phyloP scores from a whole-genome alignment of 371 early-diverging fungal species.

The Saksenaea oblongispora region DNA sequence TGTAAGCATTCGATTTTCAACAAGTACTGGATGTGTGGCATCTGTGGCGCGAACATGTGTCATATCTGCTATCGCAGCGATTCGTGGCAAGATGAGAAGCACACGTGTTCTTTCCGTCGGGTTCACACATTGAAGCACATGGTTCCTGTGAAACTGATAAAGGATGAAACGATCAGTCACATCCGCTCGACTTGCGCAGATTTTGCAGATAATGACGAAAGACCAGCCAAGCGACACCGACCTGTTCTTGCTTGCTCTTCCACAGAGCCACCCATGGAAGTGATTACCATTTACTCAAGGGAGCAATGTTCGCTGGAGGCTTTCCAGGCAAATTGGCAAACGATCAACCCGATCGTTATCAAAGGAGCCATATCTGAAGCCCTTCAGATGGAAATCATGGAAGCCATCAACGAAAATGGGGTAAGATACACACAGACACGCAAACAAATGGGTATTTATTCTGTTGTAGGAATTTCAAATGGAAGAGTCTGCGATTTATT shows the following conservation, averaged over 20 bases:
- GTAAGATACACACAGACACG: background rate
- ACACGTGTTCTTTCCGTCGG: background rate
- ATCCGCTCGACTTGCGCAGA: background rate
- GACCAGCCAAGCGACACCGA: background rate
- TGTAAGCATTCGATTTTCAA: slow-evolving; percentile 29
- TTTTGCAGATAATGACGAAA: background rate
- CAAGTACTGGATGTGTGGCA: background rate
- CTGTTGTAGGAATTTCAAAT: background rate
- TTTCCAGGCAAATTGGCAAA: background rate
- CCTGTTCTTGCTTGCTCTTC: background rate
- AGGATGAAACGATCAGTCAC: background rate
- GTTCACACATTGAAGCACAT: background rate
- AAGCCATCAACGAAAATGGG: background rate
- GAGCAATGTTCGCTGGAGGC: background rate
- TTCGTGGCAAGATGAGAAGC: background rate
- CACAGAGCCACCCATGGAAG: background rate
- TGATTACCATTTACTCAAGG: background rate
- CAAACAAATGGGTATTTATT: too few species aligned
- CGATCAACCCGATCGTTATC: background rate
- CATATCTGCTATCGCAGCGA: background rate
- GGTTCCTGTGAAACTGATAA: background rate
- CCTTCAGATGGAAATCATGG: background rate
- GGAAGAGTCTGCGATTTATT: background rate
- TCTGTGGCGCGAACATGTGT: background rate
- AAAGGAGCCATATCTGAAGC: background rate